Evolutionary conservation across 2,329 filamentous ascomycete species (phyloP).

Genomic region (Fusarium bactridioides): DNA sequence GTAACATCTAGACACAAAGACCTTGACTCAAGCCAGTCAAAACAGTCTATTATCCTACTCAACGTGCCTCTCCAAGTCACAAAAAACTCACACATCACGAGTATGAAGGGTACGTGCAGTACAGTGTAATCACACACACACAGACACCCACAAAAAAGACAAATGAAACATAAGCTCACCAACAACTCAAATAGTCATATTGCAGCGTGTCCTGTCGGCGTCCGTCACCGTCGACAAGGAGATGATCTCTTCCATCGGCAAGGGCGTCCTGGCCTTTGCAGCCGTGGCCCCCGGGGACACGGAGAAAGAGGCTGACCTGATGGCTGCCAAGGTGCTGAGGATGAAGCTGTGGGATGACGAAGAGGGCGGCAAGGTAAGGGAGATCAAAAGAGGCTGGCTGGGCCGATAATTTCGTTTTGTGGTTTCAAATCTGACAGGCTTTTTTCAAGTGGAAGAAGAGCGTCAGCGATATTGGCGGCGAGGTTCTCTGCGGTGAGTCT

Average conservation of each 20-base stretch:
- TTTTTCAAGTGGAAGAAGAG: slow-evolving; percentile 81
- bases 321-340: slow-evolving; percentile 88
- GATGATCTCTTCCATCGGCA: slow-evolving; percentile 88
- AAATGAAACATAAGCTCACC: slow-evolving; percentile 15
- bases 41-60: background rate
- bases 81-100: background rate
- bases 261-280: slow-evolving; percentile 88
- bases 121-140: background rate
- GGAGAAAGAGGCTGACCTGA: slow-evolving; percentile 81
- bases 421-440: slow-evolving; percentile 13
- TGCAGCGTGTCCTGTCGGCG: slow-evolving; percentile 93
- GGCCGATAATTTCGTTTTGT: background rate
- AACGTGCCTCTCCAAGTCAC: background rate
- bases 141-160: background rate
- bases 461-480: slow-evolving; percentile 87
- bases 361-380: slow-evolving; percentile 67
- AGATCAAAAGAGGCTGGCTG: slow-evolving; percentile 17
- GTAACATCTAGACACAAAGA: slow-evolving; percentile 13
- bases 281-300: slow-evolving; percentile 92
- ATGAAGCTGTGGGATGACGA: slow-evolving; percentile 92
- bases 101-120: slow-evolving; percentile 37
- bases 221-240: slow-evolving; percentile 95
- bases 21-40: slow-evolving; percentile 3
- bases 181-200: slow-evolving; percentile 69
- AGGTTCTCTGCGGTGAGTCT: slow-evolving; percentile 85